A percentile compares a stretch with the other conserved stretches of the same genome.
These are phyloP conservation scores for Triangularia setosa DNA, from an alignment of 2,329 filamentous ascomycete genomes.

Conservation along the genomic window DNA sequence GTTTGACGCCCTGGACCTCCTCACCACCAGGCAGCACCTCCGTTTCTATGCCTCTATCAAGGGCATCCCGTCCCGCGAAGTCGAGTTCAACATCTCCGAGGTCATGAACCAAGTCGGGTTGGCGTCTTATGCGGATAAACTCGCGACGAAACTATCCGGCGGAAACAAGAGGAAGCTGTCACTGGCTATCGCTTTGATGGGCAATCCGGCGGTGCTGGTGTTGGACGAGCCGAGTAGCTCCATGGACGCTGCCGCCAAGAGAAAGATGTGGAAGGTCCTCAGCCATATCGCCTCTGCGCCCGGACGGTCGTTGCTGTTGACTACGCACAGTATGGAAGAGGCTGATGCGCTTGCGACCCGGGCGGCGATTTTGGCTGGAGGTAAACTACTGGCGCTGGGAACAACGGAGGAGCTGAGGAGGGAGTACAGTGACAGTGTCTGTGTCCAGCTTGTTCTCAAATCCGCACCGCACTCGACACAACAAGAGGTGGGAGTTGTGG, in stretches of 20 bases:
- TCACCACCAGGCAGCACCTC: constrained; percentile 70
- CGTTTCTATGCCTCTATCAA: constrained; percentile 69
- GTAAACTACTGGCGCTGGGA: constrained; percentile 54
- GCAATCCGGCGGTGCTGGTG: constrained; percentile 68
- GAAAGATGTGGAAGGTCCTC: constrained; percentile 72
- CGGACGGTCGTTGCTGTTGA: constrained; percentile 65
- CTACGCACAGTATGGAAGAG: constrained; percentile 79
- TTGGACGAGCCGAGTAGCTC: constrained; percentile 72
- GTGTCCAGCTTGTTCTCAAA: constrained; percentile 58
- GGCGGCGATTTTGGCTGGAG: constrained; percentile 51
- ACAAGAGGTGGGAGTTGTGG: constrained; percentile 53
- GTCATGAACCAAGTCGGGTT: constrained; percentile 66
- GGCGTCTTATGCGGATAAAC: constrained; percentile 54
- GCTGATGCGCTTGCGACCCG: constrained; percentile 69
- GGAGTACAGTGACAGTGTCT: constrained; percentile 58
- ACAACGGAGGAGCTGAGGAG: constrained; percentile 54
- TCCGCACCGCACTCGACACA: constrained; percentile 54
- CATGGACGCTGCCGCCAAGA: constrained; percentile 70
- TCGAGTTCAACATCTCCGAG: constrained; percentile 59
- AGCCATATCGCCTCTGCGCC: constrained; percentile 53
- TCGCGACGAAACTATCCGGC: constrained; percentile 66
- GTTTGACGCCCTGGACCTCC: constrained; percentile 68
- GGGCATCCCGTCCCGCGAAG: constrained; percentile 51
- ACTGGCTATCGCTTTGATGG: constrained; percentile 70
- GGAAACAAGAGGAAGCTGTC: constrained; percentile 75